These are phyloP conservation scores for Cerioporus squamosus DNA, from an alignment of 1,284 basidiomycete genomes.

Conservation along the genomic window DNA sequence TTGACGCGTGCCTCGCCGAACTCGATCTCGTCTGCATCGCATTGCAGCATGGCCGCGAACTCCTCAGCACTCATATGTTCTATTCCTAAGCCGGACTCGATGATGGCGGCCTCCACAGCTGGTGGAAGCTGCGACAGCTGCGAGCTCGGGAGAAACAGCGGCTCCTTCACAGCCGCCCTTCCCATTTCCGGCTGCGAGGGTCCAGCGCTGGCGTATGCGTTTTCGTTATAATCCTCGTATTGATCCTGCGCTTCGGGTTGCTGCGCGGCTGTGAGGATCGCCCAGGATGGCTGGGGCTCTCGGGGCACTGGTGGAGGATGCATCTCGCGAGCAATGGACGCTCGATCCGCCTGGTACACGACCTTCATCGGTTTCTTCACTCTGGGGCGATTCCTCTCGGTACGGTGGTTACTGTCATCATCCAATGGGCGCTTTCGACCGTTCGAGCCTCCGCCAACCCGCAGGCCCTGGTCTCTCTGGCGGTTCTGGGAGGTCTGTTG, in stretches of 20 bases:
- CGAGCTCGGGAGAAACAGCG: constrained; percentile 62
- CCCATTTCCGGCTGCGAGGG: constrained; percentile 11
- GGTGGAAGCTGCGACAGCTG: constrained; percentile 53
- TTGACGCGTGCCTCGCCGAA: constrained; percentile 37
- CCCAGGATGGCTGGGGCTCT: constrained; percentile 21
- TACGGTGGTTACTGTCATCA: constrained; percentile 17
- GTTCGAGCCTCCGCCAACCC: constrained; percentile 9
- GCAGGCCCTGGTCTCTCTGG: neutral
- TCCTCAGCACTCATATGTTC: constrained; percentile 69
- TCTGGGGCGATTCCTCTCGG: neutral
- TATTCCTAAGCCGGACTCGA: constrained; percentile 62
- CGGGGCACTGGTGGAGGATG: constrained; percentile 3
- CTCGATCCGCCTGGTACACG: constrained; percentile 51
- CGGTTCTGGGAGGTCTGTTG: constrained; percentile 11
- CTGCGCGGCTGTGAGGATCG: constrained; percentile 21
- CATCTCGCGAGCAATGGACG: constrained; percentile 30
- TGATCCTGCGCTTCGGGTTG: neutral
- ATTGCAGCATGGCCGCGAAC: constrained; percentile 65
- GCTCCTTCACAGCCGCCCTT: constrained; percentile 39
- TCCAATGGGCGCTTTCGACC: constrained; percentile 27
- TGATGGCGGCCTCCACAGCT: constrained; percentile 52
- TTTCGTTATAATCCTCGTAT: neutral
- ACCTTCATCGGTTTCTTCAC: constrained; percentile 58
- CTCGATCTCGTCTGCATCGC: constrained; percentile 65
- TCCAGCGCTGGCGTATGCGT: neutral